phyloP scores from a whole-genome alignment of 768 basidiomycete species.

The Macrolepiota fuliginosa region DNA sequence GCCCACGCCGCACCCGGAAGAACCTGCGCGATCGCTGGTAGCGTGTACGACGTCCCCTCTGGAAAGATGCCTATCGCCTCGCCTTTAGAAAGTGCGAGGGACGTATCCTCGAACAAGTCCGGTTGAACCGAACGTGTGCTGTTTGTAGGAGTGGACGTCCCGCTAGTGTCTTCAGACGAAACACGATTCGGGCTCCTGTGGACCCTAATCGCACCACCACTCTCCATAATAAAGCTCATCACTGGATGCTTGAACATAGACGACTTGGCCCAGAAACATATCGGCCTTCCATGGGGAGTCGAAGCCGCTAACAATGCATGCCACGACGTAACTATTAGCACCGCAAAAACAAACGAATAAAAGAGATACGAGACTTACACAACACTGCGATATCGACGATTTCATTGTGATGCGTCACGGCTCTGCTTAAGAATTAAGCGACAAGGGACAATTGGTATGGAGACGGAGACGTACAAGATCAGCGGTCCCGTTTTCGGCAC shows the following conservation, averaged over 20 bases:
- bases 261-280: conserved; percentile 74
- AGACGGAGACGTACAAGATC: conserved; percentile 45
- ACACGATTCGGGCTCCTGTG: conserved; percentile 53
- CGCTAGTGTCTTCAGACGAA: conserved; percentile 5
- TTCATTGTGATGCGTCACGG: conserved; percentile 68
- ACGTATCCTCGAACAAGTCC: conserved; percentile 54
- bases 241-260: conserved; percentile 62
- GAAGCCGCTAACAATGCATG: conserved; percentile 38
- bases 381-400: conserved; percentile 55
- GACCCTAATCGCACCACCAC: conserved; percentile 74
- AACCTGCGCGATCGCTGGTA: conserved; percentile 43
- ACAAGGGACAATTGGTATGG: not conserved
- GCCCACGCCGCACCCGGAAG: conserved; percentile 70
- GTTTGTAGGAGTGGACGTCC: not conserved
- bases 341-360: not conserved
- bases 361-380: conserved; percentile 26
- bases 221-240: conserved; percentile 46
- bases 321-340: not conserved
- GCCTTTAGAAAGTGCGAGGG: conserved; percentile 48
- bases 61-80: conserved; percentile 70
- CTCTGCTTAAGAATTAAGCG: conserved; percentile 29
- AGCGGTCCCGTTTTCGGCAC: conserved; percentile 55
- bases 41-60: conserved; percentile 55
- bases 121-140: conserved; percentile 23
- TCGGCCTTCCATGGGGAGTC: conserved; percentile 53